Evolutionary conservation across 345 rosid genomes (phyloP).

Genomic region (Iberis pinnata): DNA sequence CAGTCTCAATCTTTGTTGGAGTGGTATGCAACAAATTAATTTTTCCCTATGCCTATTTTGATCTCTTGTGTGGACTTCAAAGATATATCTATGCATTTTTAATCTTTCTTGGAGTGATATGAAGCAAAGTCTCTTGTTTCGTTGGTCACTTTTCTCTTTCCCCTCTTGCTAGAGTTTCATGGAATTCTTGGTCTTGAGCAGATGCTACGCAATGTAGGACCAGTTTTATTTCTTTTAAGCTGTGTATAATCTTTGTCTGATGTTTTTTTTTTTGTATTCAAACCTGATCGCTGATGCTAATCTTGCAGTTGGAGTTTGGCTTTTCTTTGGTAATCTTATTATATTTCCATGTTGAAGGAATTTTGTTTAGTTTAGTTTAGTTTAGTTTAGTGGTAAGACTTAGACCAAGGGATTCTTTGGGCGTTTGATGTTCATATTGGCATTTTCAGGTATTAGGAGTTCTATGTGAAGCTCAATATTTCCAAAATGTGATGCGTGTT

Average conservation of each 20-base stretch:
- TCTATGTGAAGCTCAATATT: slow-evolving; percentile 90
- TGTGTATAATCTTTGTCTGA: background rate
- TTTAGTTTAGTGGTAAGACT: too few relatives aligned
- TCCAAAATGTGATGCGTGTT: slow-evolving; percentile 98
- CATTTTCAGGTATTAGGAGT: slow-evolving; percentile 73
- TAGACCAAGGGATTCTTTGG: background rate
- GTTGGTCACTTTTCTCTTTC: slow-evolving; percentile 3
- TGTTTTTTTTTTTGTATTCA: background rate
- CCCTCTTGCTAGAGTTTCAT: background rate
- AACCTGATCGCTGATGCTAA: slow-evolving; percentile 4
- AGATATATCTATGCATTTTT: slow-evolving; percentile 30
- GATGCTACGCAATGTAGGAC: slow-evolving; percentile 13
- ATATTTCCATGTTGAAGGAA: background rate
- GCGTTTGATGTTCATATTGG: slow-evolving; percentile 19
- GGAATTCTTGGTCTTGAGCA: slow-evolving; percentile 2
- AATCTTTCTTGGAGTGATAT: slow-evolving; percentile 1
- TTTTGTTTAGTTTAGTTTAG: slow-evolving; percentile 1
- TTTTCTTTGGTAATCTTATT: too few relatives aligned
- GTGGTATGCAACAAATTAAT: slow-evolving; percentile 62
- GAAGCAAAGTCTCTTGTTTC: background rate
- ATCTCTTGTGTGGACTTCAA: slow-evolving; percentile 11
- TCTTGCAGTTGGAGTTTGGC: too few relatives aligned
- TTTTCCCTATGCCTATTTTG: slow-evolving; percentile 8
- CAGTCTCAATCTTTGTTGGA: slow-evolving; percentile 81
- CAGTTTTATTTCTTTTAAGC: background rate